Base-by-base conservation (phyloP, 129 eudicot species). In the Artemisia argyi region DNA sequence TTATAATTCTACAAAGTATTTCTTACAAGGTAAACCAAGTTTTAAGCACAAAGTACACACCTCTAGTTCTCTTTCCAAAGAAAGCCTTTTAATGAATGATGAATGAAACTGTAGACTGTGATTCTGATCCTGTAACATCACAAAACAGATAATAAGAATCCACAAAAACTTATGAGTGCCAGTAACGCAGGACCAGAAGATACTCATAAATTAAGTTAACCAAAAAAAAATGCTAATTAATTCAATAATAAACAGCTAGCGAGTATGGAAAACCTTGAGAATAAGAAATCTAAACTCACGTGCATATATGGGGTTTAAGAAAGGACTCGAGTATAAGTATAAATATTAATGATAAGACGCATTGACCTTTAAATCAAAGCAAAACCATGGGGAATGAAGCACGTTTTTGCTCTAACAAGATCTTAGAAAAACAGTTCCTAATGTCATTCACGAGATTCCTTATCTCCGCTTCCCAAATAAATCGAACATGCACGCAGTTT, bases 11-110 rank as follows among this genome's bases (percentile, higher is more conserved):
- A n/a, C n/a, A 59, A 26, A 39, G 30, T 18, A 68, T 61, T n/a
- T 16, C 49, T 69, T 51, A 65, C 68, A 57, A 60, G 51, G 55
- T 69, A 61, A 62, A 60, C 46, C 26, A 56, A 76, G 52, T 55
- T 64, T 68, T 46, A 15, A 69, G 39, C 16, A 44, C 54, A 60
- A 39, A 53, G 15, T 30, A 72, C 88, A 52, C 55, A 95, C 97
- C 96, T 90, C 94, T 69, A 95, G 71, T 88, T 88, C 94, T 74
- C 85, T 84, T 82, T 95, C 99, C 66, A 83, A 80, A 68, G 91
- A 79, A 71, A 95, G 85, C 81, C 96, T 86, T 69, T 74, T 80
- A 63, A 88, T 61, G 75, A 95, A 74, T 18, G 97, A 90, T 16
- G 99, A 95, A 71, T 95, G 97, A 85, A 95, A 86, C 61, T 95